Evolutionary conservation across 352 stramenopile species (phyloP).

Genomic region (Phytopythium aichiense): DNA sequence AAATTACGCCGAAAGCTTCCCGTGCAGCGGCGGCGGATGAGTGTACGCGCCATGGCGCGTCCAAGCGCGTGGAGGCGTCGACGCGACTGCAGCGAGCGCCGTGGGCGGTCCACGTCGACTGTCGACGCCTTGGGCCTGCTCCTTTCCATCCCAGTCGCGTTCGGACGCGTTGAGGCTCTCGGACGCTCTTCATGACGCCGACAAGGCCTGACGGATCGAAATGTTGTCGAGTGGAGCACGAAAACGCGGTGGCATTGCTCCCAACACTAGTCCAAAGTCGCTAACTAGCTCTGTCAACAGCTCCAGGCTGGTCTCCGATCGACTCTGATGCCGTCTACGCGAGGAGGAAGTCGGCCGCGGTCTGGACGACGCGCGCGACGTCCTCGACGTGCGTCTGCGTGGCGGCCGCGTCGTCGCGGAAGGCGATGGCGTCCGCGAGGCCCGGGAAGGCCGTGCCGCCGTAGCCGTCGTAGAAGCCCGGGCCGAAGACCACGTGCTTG

Average conservation of each 20-base stretch:
- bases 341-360: conserved; percentile 6
- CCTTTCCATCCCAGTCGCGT: no score
- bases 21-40: background rate
- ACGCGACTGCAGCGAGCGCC: background rate
- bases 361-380: conserved; percentile 1
- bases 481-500: conserved; percentile 13
- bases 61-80: background rate
- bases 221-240: no score
- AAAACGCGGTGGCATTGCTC: no score
- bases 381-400: conserved; percentile 18
- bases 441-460: conserved; percentile 10
- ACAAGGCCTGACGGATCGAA: no score
- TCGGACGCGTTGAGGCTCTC: no score
- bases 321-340: background rate
- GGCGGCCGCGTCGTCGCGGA: conserved; percentile 1
- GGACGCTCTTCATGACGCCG: no score
- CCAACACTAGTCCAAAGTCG: no score
- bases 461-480: conserved; percentile 13
- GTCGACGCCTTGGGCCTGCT: no score
- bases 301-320: no score
- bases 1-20: background rate
- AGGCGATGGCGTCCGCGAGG: conserved; percentile 9
- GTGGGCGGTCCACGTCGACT: no score
- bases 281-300: no score
- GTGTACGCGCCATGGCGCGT: background rate